phyloP scores from a whole-genome alignment of 345 rosid genomes.

The Noccaea caerulescens region DNA sequence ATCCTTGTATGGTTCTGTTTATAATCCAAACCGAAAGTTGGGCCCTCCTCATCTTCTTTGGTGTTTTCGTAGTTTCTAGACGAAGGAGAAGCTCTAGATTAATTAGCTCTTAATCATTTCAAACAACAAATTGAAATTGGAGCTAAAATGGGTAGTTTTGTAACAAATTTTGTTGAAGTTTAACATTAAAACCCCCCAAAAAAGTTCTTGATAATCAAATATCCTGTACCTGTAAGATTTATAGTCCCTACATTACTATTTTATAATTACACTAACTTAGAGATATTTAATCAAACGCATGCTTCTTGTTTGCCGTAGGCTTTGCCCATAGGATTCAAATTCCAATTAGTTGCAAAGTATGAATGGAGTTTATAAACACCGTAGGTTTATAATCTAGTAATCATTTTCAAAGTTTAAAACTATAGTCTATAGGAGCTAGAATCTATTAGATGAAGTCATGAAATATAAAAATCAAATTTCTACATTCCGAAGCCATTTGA shows the following conservation, averaged over 20 bases:
- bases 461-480: neutral
- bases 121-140: neutral
- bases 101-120: neutral
- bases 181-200: neutral
- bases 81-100: neutral
- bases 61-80: neutral
- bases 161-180: neutral
- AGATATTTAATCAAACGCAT: constrained; percentile 37
- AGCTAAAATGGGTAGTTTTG: neutral
- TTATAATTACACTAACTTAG: neutral
- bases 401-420: constrained; percentile 1
- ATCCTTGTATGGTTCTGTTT: neutral
- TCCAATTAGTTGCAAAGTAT: constrained; percentile 35
- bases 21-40: neutral
- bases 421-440: neutral
- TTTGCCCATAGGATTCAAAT: constrained; percentile 36
- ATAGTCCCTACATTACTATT: constrained; percentile 4
- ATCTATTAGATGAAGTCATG: constrained; percentile 2
- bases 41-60: constrained; percentile 6
- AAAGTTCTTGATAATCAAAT: neutral
- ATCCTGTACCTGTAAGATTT: constrained; percentile 19
- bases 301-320: constrained; percentile 36
- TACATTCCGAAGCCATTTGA: constrained; percentile 17
- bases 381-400: constrained; percentile 12
- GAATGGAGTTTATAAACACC: constrained; percentile 17